Evolutionary conservation across 768 basidiomycete genomes (phyloP).

Genomic region (Phanerodontia chrysosporium): DNA sequence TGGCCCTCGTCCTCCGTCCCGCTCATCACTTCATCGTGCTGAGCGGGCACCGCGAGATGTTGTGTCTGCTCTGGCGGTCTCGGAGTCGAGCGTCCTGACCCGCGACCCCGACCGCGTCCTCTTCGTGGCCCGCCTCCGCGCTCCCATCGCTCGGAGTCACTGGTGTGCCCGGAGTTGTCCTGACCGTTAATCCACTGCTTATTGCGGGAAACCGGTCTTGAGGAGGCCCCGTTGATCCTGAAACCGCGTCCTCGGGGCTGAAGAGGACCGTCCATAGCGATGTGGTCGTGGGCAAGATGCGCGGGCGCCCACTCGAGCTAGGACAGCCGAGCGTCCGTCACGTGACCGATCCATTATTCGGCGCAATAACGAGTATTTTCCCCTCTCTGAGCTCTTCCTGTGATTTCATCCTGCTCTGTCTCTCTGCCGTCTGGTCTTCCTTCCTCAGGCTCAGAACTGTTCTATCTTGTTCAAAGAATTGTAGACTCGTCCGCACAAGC

Average conservation of each 20-base stretch:
- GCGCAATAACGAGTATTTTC: background rate
- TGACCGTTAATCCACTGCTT: constrained; percentile 58
- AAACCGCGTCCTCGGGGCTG: constrained; percentile 12
- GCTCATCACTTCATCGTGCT: constrained; percentile 27
- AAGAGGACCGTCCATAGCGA: constrained; percentile 10
- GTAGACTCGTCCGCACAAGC: no score
- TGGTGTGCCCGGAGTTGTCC: constrained; percentile 32
- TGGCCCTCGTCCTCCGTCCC: constrained; percentile 31
- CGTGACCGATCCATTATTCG: background rate
- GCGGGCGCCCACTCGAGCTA: background rate
- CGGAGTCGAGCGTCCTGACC: constrained; percentile 35
- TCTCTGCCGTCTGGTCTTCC: background rate
- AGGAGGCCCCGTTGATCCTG: constrained; percentile 9
- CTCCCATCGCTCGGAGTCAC: constrained; percentile 58
- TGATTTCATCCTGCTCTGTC: background rate
- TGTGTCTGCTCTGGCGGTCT: constrained; percentile 22
- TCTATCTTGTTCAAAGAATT: background rate
- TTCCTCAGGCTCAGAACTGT: background rate
- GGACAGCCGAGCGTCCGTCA: background rate
- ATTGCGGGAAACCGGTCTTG: constrained; percentile 43
- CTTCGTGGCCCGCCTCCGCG: constrained; percentile 52
- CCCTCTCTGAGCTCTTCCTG: background rate
- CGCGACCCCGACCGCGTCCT: constrained; percentile 38
- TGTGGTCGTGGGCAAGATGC: background rate
- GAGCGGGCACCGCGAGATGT: constrained; percentile 11